Percentiles rank a stretch among this genome's conserved stretches.
These are phyloP conservation scores for Lasiodiplodia hormozganensis DNA, from an alignment of 2,329 filamentous ascomycete genomes.

Conservation along the genomic window DNA sequence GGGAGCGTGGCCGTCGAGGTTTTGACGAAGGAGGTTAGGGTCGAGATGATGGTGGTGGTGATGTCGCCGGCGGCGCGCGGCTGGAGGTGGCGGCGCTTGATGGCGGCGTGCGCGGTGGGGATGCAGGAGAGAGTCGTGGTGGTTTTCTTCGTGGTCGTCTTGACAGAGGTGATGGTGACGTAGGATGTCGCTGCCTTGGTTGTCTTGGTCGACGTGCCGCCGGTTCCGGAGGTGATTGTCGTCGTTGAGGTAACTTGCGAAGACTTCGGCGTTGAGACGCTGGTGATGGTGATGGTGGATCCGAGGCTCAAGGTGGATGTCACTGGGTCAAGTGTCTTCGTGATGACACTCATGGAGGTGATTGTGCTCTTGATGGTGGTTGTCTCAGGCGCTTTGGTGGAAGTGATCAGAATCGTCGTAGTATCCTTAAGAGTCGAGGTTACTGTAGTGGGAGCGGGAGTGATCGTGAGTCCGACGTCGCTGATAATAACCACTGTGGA, in stretches of 20 bases:
- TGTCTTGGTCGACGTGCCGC: slow-evolving; percentile 35
- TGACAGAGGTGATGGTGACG: slow-evolving; percentile 36
- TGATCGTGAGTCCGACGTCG: slow-evolving; percentile 1
- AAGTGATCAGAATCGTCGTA: slow-evolving; percentile 35
- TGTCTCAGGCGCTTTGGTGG: slow-evolving; percentile 11
- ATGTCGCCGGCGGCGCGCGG: slow-evolving; percentile 32
- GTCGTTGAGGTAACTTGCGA: slow-evolving; percentile 28
- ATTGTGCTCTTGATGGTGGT: neutral
- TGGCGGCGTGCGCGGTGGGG: slow-evolving; percentile 35
- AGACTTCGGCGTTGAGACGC: slow-evolving; percentile 32
- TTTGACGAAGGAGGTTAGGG: slow-evolving; percentile 37
- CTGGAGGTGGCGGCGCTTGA: slow-evolving; percentile 30
- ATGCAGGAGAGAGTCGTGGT: slow-evolving; percentile 39
- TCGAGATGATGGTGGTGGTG: slow-evolving; percentile 38
- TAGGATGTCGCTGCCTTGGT: slow-evolving; percentile 35
- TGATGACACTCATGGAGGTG: neutral
- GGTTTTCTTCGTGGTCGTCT: slow-evolving; percentile 40
- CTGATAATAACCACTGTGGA: slow-evolving; percentile 27
- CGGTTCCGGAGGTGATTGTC: neutral
- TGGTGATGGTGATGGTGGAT: slow-evolving; percentile 34
- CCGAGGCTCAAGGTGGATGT: slow-evolving; percentile 36
- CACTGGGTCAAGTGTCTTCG: slow-evolving; percentile 35
- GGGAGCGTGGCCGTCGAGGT: slow-evolving; percentile 31
- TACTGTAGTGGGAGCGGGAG: neutral
- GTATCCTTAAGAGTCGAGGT: slow-evolving; percentile 28